phyloP scores from a whole-genome alignment of 768 basidiomycete genomes.

The Mrakia hoshinonis region DNA sequence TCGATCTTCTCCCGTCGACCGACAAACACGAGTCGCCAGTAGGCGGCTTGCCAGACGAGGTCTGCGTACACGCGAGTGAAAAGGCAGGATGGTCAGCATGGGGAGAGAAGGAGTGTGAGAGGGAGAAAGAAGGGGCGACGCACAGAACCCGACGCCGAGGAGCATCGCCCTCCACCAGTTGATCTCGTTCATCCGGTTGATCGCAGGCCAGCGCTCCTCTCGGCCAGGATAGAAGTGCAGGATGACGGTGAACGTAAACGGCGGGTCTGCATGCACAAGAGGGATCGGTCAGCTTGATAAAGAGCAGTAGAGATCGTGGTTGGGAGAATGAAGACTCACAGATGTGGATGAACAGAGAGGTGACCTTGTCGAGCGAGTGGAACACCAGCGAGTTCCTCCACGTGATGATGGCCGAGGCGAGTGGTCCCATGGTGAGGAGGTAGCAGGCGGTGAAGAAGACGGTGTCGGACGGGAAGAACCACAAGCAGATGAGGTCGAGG shows the following conservation, averaged over 20 bases:
- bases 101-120: not conserved
- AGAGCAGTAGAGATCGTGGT: not conserved
- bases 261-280: conserved; percentile 36
- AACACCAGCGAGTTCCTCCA: conserved; percentile 99
- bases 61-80: not conserved
- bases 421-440: conserved; percentile 77
- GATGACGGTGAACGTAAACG: conserved; percentile 83
- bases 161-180: conserved; percentile 63
- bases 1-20: conserved; percentile 26
- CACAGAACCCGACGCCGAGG: conserved; percentile 74
- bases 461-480: conserved; percentile 70
- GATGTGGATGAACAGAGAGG: conserved; percentile 87
- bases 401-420: conserved; percentile 90
- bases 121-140: not conserved
- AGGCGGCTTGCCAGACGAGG: conserved; percentile 17
- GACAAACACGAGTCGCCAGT: conserved; percentile 26
- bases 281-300: not conserved
- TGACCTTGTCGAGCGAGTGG: conserved; percentile 91
- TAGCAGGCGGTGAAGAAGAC: conserved; percentile 85
- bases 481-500: conserved; percentile 83
- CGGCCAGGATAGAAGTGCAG: conserved; percentile 80
- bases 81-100: too few relatives aligned
- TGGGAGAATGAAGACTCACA: conserved; percentile 49
- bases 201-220: conserved; percentile 73
- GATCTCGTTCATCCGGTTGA: conserved; percentile 60